phyloP scores from a whole-genome alignment of 1,284 basidiomycete species.

The Boletellus deceptivus region DNA sequence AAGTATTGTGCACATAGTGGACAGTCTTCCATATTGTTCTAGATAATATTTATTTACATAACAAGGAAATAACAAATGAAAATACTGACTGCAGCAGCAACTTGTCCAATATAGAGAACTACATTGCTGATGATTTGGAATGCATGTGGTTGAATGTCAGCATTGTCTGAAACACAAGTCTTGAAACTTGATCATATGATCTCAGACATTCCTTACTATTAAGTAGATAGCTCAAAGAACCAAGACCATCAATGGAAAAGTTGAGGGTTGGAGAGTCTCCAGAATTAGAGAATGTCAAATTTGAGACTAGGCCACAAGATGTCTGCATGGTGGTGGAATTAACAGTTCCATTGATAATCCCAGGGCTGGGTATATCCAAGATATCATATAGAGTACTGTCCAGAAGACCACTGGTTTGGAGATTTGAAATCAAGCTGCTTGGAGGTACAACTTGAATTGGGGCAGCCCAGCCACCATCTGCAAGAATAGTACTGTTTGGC shows the following conservation, averaged over 20 bases:
- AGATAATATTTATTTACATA: background rate
- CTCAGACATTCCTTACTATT: background rate
- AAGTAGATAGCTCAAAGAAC: background rate
- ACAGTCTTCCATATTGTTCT: background rate
- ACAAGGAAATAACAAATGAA: background rate
- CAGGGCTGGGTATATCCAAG: background rate
- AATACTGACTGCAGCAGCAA: background rate
- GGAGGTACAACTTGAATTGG: background rate
- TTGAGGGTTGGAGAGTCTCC: background rate
- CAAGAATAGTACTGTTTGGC: background rate
- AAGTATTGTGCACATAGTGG: slow-evolving; percentile 1
- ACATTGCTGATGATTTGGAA: background rate
- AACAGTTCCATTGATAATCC: slow-evolving; percentile 2
- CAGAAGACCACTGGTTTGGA: background rate
- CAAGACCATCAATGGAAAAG: background rate
- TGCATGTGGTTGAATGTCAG: background rate
- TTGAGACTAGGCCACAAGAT: slow-evolving; percentile 6
- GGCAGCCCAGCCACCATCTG: background rate
- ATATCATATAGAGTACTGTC: slow-evolving; percentile 5
- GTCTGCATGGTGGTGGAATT: slow-evolving; percentile 11
- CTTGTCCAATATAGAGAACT: background rate
- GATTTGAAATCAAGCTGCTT: background rate
- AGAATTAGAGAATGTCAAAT: background rate
- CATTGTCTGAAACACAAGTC: background rate
- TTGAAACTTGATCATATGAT: background rate